phyloP scores from a whole-genome alignment of 352 stramenopile genomes.

The Phytophthora colocasiae region DNA sequence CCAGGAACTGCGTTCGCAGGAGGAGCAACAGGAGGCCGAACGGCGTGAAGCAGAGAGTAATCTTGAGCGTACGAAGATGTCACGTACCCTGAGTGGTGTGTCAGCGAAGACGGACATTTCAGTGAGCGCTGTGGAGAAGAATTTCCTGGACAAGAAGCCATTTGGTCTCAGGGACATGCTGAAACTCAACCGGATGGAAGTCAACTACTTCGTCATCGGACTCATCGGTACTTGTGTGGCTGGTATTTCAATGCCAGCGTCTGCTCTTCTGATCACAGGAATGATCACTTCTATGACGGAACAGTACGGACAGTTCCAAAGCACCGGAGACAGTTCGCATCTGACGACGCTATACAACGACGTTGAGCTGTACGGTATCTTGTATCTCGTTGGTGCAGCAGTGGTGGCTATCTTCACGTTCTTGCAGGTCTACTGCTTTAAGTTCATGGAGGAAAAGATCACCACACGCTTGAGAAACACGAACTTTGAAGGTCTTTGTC shows the following conservation, averaged over 20 bases:
- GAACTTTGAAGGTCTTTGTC: constrained; percentile 51
- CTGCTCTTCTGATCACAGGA: constrained; percentile 45
- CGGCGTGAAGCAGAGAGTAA: not conserved
- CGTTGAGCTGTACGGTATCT: constrained; percentile 31
- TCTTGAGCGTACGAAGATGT: constrained; percentile 8
- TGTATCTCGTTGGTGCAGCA: constrained; percentile 43
- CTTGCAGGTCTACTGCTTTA: constrained; percentile 54
- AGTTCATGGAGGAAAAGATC: constrained; percentile 61
- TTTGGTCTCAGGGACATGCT: constrained; percentile 18
- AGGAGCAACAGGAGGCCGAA: constrained; percentile 21
- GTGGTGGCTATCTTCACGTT: constrained; percentile 44
- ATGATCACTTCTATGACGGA: constrained; percentile 60
- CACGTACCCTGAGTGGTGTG: constrained; percentile 13
- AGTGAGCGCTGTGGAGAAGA: constrained; percentile 26
- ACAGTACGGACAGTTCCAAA: constrained; percentile 48
- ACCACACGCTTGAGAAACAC: constrained; percentile 51
- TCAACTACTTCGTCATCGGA: constrained; percentile 31
- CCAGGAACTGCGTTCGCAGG: constrained; percentile 21
- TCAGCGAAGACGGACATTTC: constrained; percentile 30
- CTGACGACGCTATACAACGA: constrained; percentile 48
- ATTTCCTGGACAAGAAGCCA: constrained; percentile 23
- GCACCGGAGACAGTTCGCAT: constrained; percentile 23
- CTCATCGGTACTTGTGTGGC: constrained; percentile 26
- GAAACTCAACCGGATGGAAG: constrained; percentile 12
- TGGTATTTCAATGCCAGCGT: constrained; percentile 45